These are phyloP conservation scores for Fusarium sp. DNA, from an alignment of 2,329 filamentous ascomycete genomes.

Conservation along the genomic window DNA sequence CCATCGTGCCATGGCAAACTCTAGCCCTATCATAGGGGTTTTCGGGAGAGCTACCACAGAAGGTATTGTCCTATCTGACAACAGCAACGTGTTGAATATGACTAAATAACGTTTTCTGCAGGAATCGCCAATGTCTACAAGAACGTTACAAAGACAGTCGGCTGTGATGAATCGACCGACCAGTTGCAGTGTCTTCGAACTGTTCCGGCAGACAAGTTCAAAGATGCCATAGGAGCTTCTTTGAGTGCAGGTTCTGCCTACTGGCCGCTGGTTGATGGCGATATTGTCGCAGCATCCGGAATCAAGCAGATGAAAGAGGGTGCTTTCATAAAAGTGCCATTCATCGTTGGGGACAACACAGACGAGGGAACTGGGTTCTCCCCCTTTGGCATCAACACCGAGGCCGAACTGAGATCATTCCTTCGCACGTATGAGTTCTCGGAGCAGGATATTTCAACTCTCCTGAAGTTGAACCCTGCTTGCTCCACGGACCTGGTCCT, in stretches of 20 bases:
- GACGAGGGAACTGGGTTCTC: not conserved
- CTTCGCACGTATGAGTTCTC: not conserved
- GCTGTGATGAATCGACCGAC: not conserved
- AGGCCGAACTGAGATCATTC: not conserved
- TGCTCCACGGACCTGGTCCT: not conserved
- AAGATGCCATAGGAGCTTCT: not conserved
- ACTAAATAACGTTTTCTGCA: not conserved
- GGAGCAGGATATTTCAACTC: not conserved
- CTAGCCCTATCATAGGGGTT: not conserved
- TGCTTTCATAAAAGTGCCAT: not conserved
- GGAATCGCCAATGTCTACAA: not conserved
- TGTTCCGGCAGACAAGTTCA: not conserved
- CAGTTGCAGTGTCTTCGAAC: not conserved
- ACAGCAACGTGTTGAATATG: not conserved
- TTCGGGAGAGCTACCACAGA: not conserved
- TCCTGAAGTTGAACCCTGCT: not conserved
- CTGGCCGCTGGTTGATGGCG: not conserved
- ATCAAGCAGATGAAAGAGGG: not conserved
- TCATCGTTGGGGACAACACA: not conserved
- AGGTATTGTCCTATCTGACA: not conserved
- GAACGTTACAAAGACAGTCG: not conserved
- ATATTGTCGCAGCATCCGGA: not conserved
- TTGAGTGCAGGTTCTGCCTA: not conserved
- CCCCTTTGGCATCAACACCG: not conserved
- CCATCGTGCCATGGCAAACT: not conserved